Evolutionary conservation across 164 flowering plant genomes (phyloP).

Genomic region (Macadamia integrifolia): DNA sequence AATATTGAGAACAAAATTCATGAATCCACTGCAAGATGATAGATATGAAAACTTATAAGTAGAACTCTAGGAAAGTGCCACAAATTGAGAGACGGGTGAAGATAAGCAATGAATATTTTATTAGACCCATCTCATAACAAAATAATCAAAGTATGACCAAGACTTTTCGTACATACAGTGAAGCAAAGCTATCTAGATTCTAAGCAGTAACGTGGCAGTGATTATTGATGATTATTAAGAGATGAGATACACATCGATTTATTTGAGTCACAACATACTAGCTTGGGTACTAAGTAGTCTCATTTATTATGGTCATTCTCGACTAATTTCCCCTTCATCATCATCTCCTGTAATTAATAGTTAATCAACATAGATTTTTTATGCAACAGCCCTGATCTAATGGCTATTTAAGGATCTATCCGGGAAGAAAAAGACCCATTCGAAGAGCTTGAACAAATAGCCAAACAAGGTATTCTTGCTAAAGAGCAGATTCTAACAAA

Average conservation of each 20-base stretch:
- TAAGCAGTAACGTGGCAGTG: neutral
- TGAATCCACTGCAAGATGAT: neutral
- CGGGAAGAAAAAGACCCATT: no score
- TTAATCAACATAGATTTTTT: no score
- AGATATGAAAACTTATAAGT: neutral
- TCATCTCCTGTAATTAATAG: no score
- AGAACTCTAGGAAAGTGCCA: neutral
- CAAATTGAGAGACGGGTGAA: neutral
- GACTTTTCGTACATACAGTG: neutral
- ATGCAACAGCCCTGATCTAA: no score
- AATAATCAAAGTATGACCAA: neutral
- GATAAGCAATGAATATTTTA: conserved; percentile 2
- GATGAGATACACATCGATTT: neutral
- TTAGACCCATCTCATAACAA: neutral
- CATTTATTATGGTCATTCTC: no score
- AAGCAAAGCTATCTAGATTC: neutral
- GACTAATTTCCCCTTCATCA: no score
- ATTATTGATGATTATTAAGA: neutral
- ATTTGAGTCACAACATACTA: no score
- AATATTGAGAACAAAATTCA: neutral
- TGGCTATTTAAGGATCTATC: no score
- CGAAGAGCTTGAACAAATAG: no score
- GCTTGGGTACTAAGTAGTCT: neutral
- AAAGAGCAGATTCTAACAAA: no score
- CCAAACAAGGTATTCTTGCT: no score